Conservation (phyloP, 2,329 filamentous ascomycete genomes). For the Keithomyces neogunnii region DNA sequence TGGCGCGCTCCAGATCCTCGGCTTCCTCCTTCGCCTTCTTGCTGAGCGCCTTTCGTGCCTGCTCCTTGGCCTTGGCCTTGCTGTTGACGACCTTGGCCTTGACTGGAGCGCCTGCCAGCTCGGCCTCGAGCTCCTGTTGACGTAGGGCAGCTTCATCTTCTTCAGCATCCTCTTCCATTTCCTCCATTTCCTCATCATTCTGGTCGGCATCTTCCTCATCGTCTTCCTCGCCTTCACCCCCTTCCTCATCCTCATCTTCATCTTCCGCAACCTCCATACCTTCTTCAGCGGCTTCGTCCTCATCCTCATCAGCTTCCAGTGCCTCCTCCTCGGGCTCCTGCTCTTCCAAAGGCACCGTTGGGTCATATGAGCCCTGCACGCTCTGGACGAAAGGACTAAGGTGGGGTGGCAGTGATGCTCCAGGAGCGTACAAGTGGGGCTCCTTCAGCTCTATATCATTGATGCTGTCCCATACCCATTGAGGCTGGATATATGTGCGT, state of each 20-base stretch:
- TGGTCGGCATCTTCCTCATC: constrained; percentile 39
- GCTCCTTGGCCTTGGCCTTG: constrained; percentile 57
- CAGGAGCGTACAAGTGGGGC: constrained; percentile 81
- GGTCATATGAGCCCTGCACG: constrained; percentile 83
- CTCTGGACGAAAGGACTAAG: constrained; percentile 91
- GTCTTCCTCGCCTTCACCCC: constrained; percentile 31
- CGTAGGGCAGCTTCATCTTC: constrained; percentile 60
- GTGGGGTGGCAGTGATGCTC: constrained; percentile 84
- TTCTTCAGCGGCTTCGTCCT: constrained; percentile 54
- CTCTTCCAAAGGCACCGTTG: constrained; percentile 73
- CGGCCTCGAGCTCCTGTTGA: constrained; percentile 87
- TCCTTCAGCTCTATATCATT: constrained; percentile 86
- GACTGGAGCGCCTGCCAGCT: constrained; percentile 63
- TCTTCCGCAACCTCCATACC: constrained; percentile 52
- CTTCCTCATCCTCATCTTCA: constrained; percentile 39
- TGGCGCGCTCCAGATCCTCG: constrained; percentile 84
- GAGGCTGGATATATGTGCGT: constrained; percentile 86
- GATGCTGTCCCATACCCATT: constrained; percentile 97
- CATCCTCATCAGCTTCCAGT: constrained; percentile 55
- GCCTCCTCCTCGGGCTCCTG: constrained; percentile 85
- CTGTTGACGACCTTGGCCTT: constrained; percentile 37
- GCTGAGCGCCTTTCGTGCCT: constrained; percentile 58
- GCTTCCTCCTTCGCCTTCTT: constrained; percentile 68
- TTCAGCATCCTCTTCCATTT: constrained; percentile 25
- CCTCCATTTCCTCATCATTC: constrained; percentile 35